A percentile compares a stretch with the other conserved stretches of the same genome.
Conservation (phyloP, 257 asterid species). For the Dorcoceras hygrometricum region DNA sequence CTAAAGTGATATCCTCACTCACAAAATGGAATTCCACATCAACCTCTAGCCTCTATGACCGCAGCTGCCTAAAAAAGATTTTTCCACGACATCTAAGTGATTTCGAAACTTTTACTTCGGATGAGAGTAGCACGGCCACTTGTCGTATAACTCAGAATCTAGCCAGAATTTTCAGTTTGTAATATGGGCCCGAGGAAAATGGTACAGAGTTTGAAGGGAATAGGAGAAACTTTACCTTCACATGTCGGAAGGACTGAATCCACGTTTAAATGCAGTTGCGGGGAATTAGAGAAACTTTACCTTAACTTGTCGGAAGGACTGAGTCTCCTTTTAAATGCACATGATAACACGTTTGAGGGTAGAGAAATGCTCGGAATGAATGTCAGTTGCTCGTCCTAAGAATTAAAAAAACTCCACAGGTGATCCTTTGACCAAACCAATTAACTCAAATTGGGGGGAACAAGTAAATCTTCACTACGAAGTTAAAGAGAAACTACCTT, state of each 20-base stretch:
- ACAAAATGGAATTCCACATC: not conserved
- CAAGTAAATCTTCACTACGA: constrained; percentile 5
- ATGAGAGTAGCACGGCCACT: not conserved
- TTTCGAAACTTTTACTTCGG: not conserved
- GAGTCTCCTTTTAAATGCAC: constrained; percentile 80
- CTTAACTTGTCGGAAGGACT: constrained; percentile 87
- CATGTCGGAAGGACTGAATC: constrained; percentile 79
- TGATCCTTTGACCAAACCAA: not conserved
- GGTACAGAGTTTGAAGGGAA: not conserved
- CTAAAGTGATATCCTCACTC: not conserved
- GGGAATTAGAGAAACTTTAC: constrained; percentile 33
- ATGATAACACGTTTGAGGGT: constrained; percentile 76
- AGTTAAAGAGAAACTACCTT: constrained; percentile 53
- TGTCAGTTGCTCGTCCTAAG: constrained; percentile 86
- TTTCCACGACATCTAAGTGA: constrained; percentile 5
- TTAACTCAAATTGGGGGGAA: not conserved
- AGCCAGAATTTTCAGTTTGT: constrained; percentile 1
- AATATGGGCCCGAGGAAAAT: not conserved
- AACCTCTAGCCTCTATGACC: not conserved
- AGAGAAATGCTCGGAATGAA: constrained; percentile 73
- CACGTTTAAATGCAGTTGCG: constrained; percentile 80
- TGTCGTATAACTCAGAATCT: constrained; percentile 1
- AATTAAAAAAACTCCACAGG: constrained; percentile 3
- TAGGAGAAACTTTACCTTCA: constrained; percentile 51
- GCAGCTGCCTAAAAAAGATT: not conserved